Base-by-base conservation (phyloP, 2,329 filamentous ascomycete species). In the Blastomyces gilchristii region DNA sequence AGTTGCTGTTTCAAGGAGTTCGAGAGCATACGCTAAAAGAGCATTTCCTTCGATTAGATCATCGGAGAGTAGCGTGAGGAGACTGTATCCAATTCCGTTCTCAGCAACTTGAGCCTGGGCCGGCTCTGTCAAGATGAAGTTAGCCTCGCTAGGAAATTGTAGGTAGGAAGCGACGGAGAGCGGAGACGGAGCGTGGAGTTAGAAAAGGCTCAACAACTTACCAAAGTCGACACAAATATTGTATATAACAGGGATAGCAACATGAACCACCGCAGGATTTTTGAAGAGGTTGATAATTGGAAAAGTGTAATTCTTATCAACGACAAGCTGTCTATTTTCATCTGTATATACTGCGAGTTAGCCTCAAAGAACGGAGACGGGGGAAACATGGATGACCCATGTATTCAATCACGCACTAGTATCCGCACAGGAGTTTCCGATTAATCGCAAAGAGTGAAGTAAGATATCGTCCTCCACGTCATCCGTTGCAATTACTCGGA, bases 361-460 rank as follows among this genome's bases (percentile, higher is more conserved):
- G 47, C 37, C 28, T 3, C 37, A 12, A 52, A 28, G 18, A 37
- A 18, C 16, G 7, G 31, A 3, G 1, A n/a, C 1, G 1, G 12
- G 58, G 43, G n/a, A 25, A 12, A 11, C 12, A 52, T 41, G 16
- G 11, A 39, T 37, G 12, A 41, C 8, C 18, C 49, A 50, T 50
- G 47, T 25, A 3, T 4, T 22, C n/a, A 57, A 60, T 52, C 45
- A 53, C 49, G 50, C 68, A 77, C 75, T 71, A 50, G 73, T 78
- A 65, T 79, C 77, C 45, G 78, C 78, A 69, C 78, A 79, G 45
- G 74, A 76, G 63, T 80, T 80, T 5, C 77, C 77, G 63, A 78
- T 69, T 18, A 80, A 63, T 18, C 77, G 73, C 58, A 80, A 67
- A 47, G 76, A 72, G 65, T 78, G 76, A 18, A 76, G 69, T 59